Evolutionary conservation across 768 basidiomycete genomes (phyloP).

Genomic region (Boletus rubescentipes): DNA sequence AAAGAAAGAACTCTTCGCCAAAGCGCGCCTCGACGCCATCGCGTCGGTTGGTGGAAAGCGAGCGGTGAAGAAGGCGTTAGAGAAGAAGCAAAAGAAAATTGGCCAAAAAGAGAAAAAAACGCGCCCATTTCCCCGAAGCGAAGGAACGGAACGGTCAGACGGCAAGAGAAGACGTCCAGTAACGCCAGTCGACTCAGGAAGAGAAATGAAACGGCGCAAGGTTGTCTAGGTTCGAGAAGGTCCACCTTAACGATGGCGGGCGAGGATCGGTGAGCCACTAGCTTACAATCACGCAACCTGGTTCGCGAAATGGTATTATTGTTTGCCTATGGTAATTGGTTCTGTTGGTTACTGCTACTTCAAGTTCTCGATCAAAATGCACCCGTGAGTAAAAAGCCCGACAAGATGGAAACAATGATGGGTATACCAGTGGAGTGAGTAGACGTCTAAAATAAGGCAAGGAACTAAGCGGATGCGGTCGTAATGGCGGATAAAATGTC

Average conservation of each 20-base stretch:
- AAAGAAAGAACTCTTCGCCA: conserved; percentile 68
- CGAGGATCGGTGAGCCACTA: background rate
- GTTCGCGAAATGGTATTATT: conserved; percentile 24
- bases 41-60: conserved; percentile 72
- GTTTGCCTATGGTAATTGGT: conserved; percentile 28
- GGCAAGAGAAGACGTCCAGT: conserved; percentile 18
- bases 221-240: conserved; percentile 4
- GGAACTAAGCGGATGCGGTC: conserved; percentile 16
- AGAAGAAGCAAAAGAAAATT: conserved; percentile 86
- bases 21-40: conserved; percentile 78
- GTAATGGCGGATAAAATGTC: conserved; percentile 34
- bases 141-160: conserved; percentile 10
- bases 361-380: conserved; percentile 28
- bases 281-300: background rate
- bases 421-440: conserved; percentile 26
- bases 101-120: conserved; percentile 87
- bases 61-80: conserved; percentile 85
- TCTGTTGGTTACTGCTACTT: conserved; percentile 29
- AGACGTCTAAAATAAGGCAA: conserved; percentile 25
- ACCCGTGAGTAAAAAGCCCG: conserved; percentile 20
- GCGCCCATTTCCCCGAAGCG: conserved; percentile 55
- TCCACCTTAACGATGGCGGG: background rate
- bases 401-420: conserved; percentile 30
- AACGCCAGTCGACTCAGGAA: conserved; percentile 7
- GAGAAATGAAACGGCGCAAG: conserved; percentile 25